Evolutionary conservation across 495 filamentous ascomycete species (phyloP), one percentile per base, ranked within the genome.

Genomic region (Hypoxylon intermedium): DNA sequence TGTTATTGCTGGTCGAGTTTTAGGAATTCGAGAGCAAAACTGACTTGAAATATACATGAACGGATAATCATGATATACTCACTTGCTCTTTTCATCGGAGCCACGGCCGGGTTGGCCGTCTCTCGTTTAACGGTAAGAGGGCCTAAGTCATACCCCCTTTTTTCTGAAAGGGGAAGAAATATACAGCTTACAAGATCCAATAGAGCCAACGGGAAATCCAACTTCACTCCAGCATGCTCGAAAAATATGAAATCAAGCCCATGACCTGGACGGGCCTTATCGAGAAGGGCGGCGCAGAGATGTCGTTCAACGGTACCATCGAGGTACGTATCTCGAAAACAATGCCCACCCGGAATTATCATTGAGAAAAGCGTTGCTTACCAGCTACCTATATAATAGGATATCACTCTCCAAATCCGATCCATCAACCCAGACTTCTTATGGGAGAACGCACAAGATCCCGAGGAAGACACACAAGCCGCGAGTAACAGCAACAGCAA

Each of bases 241-340:
- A 46, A 16, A 28, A 23, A 21, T 65, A 57, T 16, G 19, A 2
- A 9, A 9, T 53, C 24, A 26, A 28, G 41, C 41, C 53, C 31
- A 58, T 63, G 53, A 48, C 13, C 5, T 63, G 46, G 60, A 43
- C 0, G 2, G 60, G 60, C 9, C 3, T n/a, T 18, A 54, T 54
- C 28, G 21, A 44, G 23, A 50, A 30, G 13, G 48, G 26, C 2
- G 54, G 49, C 11, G 36, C 43, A 13, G 49, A 53, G 28, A 15
- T 54, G 20, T 28, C 53, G 18, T 43, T 64, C 9, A 50, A 36
- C 18, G 54, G 54, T 9, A 53, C 50, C 2, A 43, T 53, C 11
- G 21, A 52, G 48, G 36, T 36, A 18, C 31, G 31, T 4, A 34
- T 34, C 6, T 34, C 5, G 31, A 11, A 4, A 34, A n/a, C 3